A percentile compares a stretch with the other conserved stretches of the same genome.
phyloP scores from a whole-genome alignment of 257 asterid genomes.

The Jasminum sambac region DNA sequence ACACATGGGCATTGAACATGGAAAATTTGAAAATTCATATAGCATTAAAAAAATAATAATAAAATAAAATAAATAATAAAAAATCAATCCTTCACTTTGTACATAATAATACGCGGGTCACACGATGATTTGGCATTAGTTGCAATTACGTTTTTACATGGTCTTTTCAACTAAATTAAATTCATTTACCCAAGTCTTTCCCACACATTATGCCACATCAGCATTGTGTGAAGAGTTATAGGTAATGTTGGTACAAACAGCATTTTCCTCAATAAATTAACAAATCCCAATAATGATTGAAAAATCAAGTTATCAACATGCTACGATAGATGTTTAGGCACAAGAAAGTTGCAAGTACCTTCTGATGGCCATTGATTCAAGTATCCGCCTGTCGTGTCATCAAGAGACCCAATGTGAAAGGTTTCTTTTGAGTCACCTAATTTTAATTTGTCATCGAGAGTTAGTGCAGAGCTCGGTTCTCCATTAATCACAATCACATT shows the following conservation, averaged over 20 bases:
- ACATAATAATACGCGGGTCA: too few relatives aligned
- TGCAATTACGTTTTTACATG: too few relatives aligned
- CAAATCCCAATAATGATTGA: not conserved
- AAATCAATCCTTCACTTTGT: too few relatives aligned
- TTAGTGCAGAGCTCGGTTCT: conserved; percentile 6
- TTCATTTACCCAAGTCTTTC: too few relatives aligned
- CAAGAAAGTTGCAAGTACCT: conserved; percentile 32
- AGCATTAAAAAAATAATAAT: not conserved
- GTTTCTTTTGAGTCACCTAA: conserved; percentile 63
- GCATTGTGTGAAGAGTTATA: too few relatives aligned
- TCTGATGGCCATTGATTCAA: conserved; percentile 66
- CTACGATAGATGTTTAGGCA: not conserved
- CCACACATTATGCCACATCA: too few relatives aligned
- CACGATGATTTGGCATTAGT: too few relatives aligned
- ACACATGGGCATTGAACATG: not conserved
- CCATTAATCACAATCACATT: not conserved
- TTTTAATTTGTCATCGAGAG: not conserved
- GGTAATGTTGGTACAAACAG: too few relatives aligned
- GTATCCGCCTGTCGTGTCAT: conserved; percentile 21
- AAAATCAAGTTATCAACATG: not conserved
- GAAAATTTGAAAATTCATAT: not conserved
- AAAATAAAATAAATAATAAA: too few relatives aligned
- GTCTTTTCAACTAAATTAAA: too few relatives aligned
- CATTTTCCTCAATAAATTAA: too few relatives aligned
- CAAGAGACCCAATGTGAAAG: conserved; percentile 54